phyloP scores from a whole-genome alignment of 2,329 filamentous ascomycete genomes.

The Trichoderma arundinaceum region DNA sequence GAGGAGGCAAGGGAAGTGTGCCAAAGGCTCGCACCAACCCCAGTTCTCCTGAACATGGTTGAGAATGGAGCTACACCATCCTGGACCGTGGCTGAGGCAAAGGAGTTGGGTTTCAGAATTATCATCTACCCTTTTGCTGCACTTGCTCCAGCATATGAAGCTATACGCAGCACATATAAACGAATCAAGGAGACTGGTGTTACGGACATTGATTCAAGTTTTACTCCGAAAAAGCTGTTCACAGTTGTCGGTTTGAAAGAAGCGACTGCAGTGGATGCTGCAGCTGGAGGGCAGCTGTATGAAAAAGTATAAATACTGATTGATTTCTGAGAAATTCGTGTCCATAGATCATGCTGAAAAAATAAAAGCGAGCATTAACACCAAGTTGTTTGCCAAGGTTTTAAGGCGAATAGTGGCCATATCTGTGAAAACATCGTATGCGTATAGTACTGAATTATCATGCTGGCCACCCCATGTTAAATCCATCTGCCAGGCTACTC shows the following conservation, averaged over 20 bases:
- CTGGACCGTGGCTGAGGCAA: conserved; percentile 58
- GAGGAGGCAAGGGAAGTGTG: conserved; percentile 57
- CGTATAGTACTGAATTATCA: background rate
- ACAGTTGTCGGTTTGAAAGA: conserved; percentile 59
- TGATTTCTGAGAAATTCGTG: background rate
- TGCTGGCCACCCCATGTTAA: conserved; percentile 18
- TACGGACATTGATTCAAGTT: conserved; percentile 48
- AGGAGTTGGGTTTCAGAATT: conserved; percentile 61
- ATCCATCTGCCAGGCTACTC: conserved; percentile 21
- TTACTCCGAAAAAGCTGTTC: conserved; percentile 56
- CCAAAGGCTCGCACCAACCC: conserved; percentile 55
- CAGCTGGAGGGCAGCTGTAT: conserved; percentile 34
- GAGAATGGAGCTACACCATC: conserved; percentile 62
- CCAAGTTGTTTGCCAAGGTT: no score
- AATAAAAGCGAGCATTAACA: background rate
- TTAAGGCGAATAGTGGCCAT: no score
- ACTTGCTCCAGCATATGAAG: conserved; percentile 54
- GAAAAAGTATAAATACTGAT: background rate
- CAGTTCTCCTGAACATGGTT: conserved; percentile 63
- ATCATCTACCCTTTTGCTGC: conserved; percentile 55
- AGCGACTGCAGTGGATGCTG: conserved; percentile 54
- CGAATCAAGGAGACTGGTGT: conserved; percentile 49
- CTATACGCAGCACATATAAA: conserved; percentile 48
- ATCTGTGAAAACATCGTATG: no score
- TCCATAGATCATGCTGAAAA: conserved; percentile 1